Evolutionary conservation across 352 stramenopile species (phyloP).

Genomic region (Elongisporangium prolatum): DNA sequence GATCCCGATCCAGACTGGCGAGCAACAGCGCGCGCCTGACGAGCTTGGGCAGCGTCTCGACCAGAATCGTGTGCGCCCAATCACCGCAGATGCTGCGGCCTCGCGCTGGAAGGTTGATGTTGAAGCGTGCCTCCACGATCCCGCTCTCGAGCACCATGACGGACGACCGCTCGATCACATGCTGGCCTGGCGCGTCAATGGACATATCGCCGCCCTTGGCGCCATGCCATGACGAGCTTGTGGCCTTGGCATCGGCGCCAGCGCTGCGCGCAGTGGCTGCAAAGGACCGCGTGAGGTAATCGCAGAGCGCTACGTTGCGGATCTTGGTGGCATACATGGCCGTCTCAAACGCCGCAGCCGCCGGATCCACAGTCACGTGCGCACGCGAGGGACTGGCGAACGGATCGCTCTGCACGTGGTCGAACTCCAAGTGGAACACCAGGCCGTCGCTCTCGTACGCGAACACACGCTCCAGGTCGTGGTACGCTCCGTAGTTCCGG

Average conservation of each 20-base stretch:
- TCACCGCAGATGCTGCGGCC: slow-evolving; percentile 92
- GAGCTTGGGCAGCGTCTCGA: slow-evolving; percentile 84
- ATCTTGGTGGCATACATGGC: slow-evolving; percentile 75
- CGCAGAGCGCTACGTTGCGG: slow-evolving; percentile 81
- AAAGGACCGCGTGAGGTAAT: slow-evolving; percentile 90
- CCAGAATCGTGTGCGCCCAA: slow-evolving; percentile 91
- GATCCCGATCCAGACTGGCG: slow-evolving; percentile 49
- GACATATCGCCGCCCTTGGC: slow-evolving; percentile 93
- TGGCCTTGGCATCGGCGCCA: slow-evolving; percentile 60
- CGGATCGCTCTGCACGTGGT: slow-evolving; percentile 93
- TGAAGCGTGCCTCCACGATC: slow-evolving; percentile 91
- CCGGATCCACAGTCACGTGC: slow-evolving; percentile 78
- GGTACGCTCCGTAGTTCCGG: slow-evolving; percentile 83
- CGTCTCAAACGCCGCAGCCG: slow-evolving; percentile 75
- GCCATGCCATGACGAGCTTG: slow-evolving; percentile 76
- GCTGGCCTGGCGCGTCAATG: slow-evolving; percentile 90
- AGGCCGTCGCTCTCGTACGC: slow-evolving; percentile 21
- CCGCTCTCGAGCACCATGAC: slow-evolving; percentile 77
- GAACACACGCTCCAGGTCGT: slow-evolving; percentile 67
- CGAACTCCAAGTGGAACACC: slow-evolving; percentile 85
- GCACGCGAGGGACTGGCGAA: slow-evolving; percentile 94
- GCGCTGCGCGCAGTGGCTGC: slow-evolving; percentile 44
- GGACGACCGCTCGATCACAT: slow-evolving; percentile 92
- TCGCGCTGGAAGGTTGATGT: slow-evolving; percentile 92
- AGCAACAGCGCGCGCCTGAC: slow-evolving; percentile 80